phyloP scores from a whole-genome alignment of 2,329 filamentous ascomycete species.

The Aspergillus fijiensis region DNA sequence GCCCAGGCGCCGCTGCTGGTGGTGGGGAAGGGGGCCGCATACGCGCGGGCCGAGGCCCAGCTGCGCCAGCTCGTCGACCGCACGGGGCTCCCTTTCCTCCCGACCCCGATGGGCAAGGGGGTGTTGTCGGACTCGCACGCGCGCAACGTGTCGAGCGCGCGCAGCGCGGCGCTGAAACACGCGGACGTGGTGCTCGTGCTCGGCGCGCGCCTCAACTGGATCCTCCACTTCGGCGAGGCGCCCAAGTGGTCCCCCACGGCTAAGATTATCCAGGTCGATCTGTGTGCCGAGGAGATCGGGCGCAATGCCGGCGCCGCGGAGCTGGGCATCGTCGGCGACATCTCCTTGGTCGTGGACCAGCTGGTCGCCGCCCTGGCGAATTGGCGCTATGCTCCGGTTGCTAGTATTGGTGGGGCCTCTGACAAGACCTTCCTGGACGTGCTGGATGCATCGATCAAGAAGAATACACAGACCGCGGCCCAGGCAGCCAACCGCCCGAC shows the following conservation, averaged over 20 bases:
- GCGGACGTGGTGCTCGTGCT: constrained; percentile 58
- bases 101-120: constrained; percentile 61
- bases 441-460: constrained; percentile 34
- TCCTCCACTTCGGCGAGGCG: constrained; percentile 56
- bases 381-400: constrained; percentile 46
- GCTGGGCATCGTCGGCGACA: constrained; percentile 54
- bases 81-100: constrained; percentile 56
- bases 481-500: constrained; percentile 44
- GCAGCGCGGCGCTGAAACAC: constrained; percentile 53
- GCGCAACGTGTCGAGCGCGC: constrained; percentile 54
- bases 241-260: constrained; percentile 54
- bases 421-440: constrained; percentile 28
- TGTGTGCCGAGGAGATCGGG: constrained; percentile 55
- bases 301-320: constrained; percentile 50
- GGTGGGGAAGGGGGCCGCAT: constrained; percentile 58
- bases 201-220: constrained; percentile 59
- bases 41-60: constrained; percentile 50
- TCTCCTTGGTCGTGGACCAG: constrained; percentile 51
- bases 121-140: constrained; percentile 55
- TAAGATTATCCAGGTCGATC: constrained; percentile 58
- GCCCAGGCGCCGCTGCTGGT: constrained; percentile 54
- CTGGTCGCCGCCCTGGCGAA: constrained; percentile 42
- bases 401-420: constrained; percentile 16
- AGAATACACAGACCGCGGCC: constrained; percentile 50
- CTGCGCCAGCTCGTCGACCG: constrained; percentile 49